Evolutionary conservation across 208 protist species (phyloP), one percentile per base, ranked within the genome.

Genomic region (Wallacemonas sp.): DNA sequence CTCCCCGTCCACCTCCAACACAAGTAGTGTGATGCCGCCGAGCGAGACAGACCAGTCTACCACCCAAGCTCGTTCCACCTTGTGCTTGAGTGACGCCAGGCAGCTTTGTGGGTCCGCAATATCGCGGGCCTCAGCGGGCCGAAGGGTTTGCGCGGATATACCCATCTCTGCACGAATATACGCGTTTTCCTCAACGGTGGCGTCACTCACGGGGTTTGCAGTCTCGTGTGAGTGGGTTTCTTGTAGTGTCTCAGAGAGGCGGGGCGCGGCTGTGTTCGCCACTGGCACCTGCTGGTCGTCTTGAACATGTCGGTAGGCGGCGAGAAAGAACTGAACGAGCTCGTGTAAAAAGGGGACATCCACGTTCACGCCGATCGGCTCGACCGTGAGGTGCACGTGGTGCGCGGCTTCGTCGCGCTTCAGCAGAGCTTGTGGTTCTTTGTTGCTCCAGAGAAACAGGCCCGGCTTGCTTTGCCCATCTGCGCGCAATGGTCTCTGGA

Each of bases 41-140:
- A 84, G 15, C 5, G 37, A 17, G 3, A 80, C 9, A 10, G 39
- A 32, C 78, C 78, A 84, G 30, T 73, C 66, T 32, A 68, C 58
- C 21, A 76, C 29, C 44, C 57, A 72, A 17, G 67, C 61, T 15
- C 27, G 17, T 27, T 84, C 78, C 12, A 80, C 63, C 13, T 38
- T 33, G 30, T 69, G 63, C 50, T 63, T 54, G 10, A 84, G 64
- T 6, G 61, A 55, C 24, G 52, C 15, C 1, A 66, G 44, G 27
- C 58, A 50, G 22, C 42, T 37, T 17, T 42, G 41, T 3, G 19
- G 30, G 45, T 74, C 61, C 36, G 29, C 29, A 19, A 68, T 24
- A 21, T 74, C 61, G 3, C 52, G 52, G 36, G 19, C 38, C 38
- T 74, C 68, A 15, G 32, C 17, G 1, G 46, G 34, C 3, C 54